A percentile compares a stretch with the other conserved stretches of the same genome.
Evolutionary conservation across 176 grass and related monocot genomes (phyloP).

Genomic region (Oryza brachyantha): DNA sequence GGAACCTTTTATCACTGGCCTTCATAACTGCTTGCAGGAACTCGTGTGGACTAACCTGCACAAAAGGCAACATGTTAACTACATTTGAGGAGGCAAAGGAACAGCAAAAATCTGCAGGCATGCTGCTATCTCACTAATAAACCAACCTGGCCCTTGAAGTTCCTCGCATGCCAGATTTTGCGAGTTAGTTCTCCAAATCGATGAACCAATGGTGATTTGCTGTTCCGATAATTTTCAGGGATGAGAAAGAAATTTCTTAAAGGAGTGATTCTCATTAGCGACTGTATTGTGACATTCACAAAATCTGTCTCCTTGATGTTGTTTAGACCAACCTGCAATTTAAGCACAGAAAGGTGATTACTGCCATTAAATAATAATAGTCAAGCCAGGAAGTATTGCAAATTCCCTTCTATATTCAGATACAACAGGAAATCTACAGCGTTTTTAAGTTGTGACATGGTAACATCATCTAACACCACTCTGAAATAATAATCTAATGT

Average conservation of each 20-base stretch:
- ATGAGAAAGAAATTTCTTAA: constrained; percentile 99
- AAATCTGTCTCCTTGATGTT: constrained; percentile 99
- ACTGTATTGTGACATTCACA: constrained; percentile 97
- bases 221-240: constrained; percentile 88
- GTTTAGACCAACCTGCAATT: constrained; percentile 94
- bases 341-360: constrained; percentile 13
- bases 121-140: constrained; percentile 12
- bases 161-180: constrained; percentile 96
- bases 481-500: neutral
- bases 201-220: constrained; percentile 89
- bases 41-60: constrained; percentile 97
- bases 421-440: neutral
- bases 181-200: constrained; percentile 94
- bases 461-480: neutral
- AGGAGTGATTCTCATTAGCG: constrained; percentile 93
- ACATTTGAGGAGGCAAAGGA: neutral
- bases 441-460: neutral
- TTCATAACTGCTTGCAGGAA: constrained; percentile 99
- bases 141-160: constrained; percentile 95
- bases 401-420: constrained; percentile 1
- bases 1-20: constrained; percentile 81
- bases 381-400: neutral
- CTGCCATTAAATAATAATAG: constrained; percentile 21
- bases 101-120: constrained; percentile 7
- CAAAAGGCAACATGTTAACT: constrained; percentile 23